Evolutionary conservation across 1,284 basidiomycete genomes (phyloP), one percentile per base, ranked within the genome.

Genomic region (Wallemia ichthyophaga): DNA sequence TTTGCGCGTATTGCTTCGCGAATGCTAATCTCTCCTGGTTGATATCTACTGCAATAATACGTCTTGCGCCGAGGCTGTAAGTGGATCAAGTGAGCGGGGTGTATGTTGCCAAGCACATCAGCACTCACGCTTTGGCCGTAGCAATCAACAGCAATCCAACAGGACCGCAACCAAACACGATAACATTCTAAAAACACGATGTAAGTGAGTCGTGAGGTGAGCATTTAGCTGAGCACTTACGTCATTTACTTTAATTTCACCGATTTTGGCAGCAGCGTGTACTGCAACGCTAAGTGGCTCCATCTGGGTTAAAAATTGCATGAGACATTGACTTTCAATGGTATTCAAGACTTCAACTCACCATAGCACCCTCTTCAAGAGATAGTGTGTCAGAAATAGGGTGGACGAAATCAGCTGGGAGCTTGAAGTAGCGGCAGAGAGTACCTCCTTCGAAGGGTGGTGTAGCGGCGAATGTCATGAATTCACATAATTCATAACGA

Each of bases 261-360:
- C 89, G 33, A 88, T 74, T 64, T 77, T 83, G 56, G 79, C 77
- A 28, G 94, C 82, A 1, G 85, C 81, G 69, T 96, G 89, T 15
- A 94, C 78, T 3, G 80, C 92, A 31, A 96, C 92, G 19, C 86
- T 80, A 37, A 95, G 78, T 7, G 92, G 92, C 70, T 96, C 91
- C 74, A 95, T 89, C 37, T 48, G n/a, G 11, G 9, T 13, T 5
- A 48, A 48, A 48, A 48, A 11, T 48, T 17, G 37, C 3, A 21
- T 48, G 13, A n/a, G n/a, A 13, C 9, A 17, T 21, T 15, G n/a
- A 48, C 7, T 21, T 5, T 11, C 13, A 21, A 15, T 5, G 37
- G n/a, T 15, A 48, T 48, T n/a, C n/a, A n/a, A 31, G 28, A 17
- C 28, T 31, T n/a, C n/a, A 31, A 48, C 37, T 19, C 37, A 48